Evolutionary conservation across 306 rosid genomes (phyloP).

Genomic region (Sindora glabra): DNA sequence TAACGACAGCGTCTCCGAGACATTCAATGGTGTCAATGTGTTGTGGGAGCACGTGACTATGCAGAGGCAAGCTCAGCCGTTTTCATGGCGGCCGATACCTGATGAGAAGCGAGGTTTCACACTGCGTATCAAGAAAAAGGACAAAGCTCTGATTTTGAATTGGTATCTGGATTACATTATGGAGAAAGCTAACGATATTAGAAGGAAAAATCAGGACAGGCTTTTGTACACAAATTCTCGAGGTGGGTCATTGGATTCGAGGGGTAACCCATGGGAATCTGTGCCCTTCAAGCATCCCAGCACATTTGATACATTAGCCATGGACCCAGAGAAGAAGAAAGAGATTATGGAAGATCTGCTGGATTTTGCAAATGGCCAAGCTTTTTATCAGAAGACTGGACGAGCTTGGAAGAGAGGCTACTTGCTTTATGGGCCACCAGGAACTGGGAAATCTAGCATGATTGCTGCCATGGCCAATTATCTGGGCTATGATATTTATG

Average conservation of each 20-base stretch:
- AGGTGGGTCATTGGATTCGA: slow-evolving; percentile 78
- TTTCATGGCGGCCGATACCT: slow-evolving; percentile 85
- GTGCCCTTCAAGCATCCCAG: slow-evolving; percentile 95
- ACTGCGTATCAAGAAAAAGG: slow-evolving; percentile 58
- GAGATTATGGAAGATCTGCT: slow-evolving; percentile 70
- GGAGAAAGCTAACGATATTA: slow-evolving; percentile 75
- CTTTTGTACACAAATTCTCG: slow-evolving; percentile 74
- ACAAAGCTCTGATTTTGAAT: slow-evolving; percentile 45
- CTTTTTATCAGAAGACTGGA: slow-evolving; percentile 77
- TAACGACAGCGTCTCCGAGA: slow-evolving; percentile 76
- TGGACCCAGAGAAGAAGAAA: slow-evolving; percentile 64
- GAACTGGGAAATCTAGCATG: slow-evolving; percentile 92
- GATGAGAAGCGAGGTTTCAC: slow-evolving; percentile 92
- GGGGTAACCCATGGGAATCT: slow-evolving; percentile 99
- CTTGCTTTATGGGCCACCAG: slow-evolving; percentile 85
- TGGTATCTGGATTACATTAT: slow-evolving; percentile 70
- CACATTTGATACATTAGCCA: slow-evolving; percentile 84
- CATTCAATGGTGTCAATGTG: slow-evolving; percentile 57
- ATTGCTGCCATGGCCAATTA: slow-evolving; percentile 94
- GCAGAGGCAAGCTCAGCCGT: slow-evolving; percentile 65
- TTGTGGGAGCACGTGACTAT: slow-evolving; percentile 92
- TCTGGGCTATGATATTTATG: slow-evolving; percentile 85
- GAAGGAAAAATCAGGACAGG: slow-evolving; percentile 79
- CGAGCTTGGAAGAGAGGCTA: slow-evolving; percentile 97
- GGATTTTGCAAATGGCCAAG: slow-evolving; percentile 75